Conservation (phyloP, 306 rosid species). For the Aeschynomene evenia region DNA sequence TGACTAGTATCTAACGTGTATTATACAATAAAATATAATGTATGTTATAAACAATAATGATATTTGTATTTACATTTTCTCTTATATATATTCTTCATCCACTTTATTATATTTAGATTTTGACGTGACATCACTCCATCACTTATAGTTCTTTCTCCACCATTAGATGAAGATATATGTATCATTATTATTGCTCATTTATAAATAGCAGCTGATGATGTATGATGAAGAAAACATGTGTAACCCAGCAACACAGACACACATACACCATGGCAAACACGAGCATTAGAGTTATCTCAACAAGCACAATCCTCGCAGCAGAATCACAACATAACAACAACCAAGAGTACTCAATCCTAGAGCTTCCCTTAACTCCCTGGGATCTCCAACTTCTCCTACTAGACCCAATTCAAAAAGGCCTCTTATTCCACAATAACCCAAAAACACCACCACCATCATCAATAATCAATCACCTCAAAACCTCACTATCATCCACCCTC, state of each 20-base stretch:
- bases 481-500: slow-evolving; percentile 28
- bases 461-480: slow-evolving; percentile 21
- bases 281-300: neutral
- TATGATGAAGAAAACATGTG: neutral
- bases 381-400: slow-evolving; percentile 30
- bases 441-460: neutral
- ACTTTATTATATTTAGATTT: no score
- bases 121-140: no score
- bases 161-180: no score
- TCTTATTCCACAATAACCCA: slow-evolving; percentile 11
- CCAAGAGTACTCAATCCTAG: neutral
- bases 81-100: no score
- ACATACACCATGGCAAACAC: neutral
- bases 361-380: neutral
- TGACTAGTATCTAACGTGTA: no score
- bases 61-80: no score
- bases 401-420: slow-evolving; percentile 32
- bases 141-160: no score
- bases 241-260: no score
- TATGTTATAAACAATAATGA: no score
- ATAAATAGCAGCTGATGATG: no score
- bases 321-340: neutral
- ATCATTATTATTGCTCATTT: no score
- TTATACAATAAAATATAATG: no score
- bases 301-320: neutral